Evolutionary conservation across 2,329 filamentous ascomycete species (phyloP), one percentile per base, ranked within the genome.

Genomic region (Verticillium klebahnii): DNA sequence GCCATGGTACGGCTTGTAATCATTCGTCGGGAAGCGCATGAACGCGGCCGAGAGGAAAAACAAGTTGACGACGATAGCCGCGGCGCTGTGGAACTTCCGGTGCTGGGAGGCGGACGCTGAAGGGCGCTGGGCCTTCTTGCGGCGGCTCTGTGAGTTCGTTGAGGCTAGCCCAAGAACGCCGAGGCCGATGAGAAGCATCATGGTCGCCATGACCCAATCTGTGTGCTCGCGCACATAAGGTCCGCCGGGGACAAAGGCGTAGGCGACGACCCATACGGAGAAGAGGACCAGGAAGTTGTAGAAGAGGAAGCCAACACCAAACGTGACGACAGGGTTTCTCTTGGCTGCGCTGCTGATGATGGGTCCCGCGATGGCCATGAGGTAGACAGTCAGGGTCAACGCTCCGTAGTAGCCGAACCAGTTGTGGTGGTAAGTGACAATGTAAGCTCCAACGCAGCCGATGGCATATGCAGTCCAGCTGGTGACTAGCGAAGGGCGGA

Each of bases 241-340:
- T 2, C 95, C 95, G 59, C 95, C 95, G 2, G 95, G 95, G 3
- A 99, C 95, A 69, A 99, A 99, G 14, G 95, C 95, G 70, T 99
- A 99, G 2, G 95, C 95, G 12, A 99, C 95, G 39, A 97, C 91
- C 95, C 95, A 99, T 61, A 97, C 93, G 72, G 98, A 94, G 81
- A 97, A 97, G n/a, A 99, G 85, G 5, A 97, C 89, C 78, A 98
- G 79, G 69, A 98, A 83, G 75, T 98, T 97, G 80, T 98, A 99
- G 57, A 96, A 75, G 59, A 97, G 78, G 78, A 97, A 97, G 4
- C 91, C 94, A 15, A 96, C 73, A 2, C 94, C 95, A 72, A 99
- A 99, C 0, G 91, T 92, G 31, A 83, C 82, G 5, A 88, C 91
- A 0, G 93, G 93, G 59, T 82, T 89, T 73, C 91, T 90, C 70